Percentiles rank a stretch among this genome's conserved stretches.
phyloP scores from a whole-genome alignment of 176 grass and related monocot species.

The Oryza nivara region DNA sequence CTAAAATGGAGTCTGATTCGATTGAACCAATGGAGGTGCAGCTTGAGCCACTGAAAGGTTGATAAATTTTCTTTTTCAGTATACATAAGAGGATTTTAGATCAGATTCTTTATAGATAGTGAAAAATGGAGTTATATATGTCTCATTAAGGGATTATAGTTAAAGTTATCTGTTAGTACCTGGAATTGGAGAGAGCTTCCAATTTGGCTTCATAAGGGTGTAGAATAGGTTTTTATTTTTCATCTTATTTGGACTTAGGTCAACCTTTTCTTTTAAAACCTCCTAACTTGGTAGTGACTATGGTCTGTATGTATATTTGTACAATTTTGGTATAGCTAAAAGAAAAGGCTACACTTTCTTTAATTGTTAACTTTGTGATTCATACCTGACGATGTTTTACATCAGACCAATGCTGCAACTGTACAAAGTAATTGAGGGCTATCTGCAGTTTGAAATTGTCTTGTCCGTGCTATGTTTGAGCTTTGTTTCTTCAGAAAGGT shows the following conservation, averaged over 20 bases:
- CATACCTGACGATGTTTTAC: not conserved
- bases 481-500: too few species aligned
- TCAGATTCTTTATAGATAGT: conserved; percentile 40
- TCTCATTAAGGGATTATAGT: conserved; percentile 14
- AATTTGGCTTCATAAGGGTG: conserved; percentile 32
- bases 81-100: conserved; percentile 32
- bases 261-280: conserved; percentile 11
- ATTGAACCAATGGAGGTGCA: conserved; percentile 65
- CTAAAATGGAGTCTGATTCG: conserved; percentile 60
- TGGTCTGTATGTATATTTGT: conserved; percentile 46
- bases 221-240: conserved; percentile 51
- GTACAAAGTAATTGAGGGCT: not conserved
- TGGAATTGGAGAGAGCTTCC: not conserved
- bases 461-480: not conserved
- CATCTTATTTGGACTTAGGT: conserved; percentile 31
- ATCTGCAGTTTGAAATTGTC: not conserved
- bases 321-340: conserved; percentile 46
- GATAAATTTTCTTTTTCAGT: conserved; percentile 22
- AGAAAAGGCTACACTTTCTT: not conserved
- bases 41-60: conserved; percentile 74
- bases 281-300: conserved; percentile 35
- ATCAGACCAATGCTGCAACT: not conserved
- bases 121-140: conserved; percentile 1
- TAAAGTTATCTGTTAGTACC: conserved; percentile 12
- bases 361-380: not conserved